Evolutionary conservation across 495 filamentous ascomycete species (phyloP).

Genomic region (Penicillium verhagenii): DNA sequence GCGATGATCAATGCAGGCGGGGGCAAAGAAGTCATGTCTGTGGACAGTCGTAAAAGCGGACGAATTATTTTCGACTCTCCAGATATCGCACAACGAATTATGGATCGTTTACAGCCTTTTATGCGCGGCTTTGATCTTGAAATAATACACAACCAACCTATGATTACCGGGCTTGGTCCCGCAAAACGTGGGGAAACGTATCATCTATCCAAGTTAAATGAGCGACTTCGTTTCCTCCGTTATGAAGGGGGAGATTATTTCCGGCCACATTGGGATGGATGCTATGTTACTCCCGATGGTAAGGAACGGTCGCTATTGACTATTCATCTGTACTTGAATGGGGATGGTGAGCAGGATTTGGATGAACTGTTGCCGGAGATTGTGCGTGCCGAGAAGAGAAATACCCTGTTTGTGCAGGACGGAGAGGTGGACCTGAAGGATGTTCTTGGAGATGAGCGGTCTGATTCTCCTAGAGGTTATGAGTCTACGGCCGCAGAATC

Average conservation of each 20-base stretch:
- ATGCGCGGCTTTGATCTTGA: slow-evolving; percentile 40
- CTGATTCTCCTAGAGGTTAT: background rate
- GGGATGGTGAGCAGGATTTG: slow-evolving; percentile 48
- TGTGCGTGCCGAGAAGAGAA: slow-evolving; percentile 15
- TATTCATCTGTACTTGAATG: slow-evolving; percentile 81
- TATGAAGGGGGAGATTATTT: slow-evolving; percentile 80
- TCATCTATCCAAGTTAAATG: slow-evolving; percentile 63
- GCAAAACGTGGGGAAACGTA: slow-evolving; percentile 48
- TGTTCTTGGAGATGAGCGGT: background rate
- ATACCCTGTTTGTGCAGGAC: slow-evolving; percentile 8
- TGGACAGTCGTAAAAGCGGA: slow-evolving; percentile 63
- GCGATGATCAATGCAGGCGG: slow-evolving; percentile 63
- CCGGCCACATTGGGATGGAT: slow-evolving; percentile 71
- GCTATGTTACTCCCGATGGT: slow-evolving; percentile 59
- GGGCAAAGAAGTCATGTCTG: slow-evolving; percentile 55
- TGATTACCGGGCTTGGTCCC: slow-evolving; percentile 48
- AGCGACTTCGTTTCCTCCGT: slow-evolving; percentile 76
- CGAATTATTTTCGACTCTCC: slow-evolving; percentile 71
- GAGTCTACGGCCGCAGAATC: background rate
- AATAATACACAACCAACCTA: slow-evolving; percentile 33
- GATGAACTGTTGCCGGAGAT: slow-evolving; percentile 28
- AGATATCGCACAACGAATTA: slow-evolving; percentile 60
- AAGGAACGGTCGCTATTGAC: slow-evolving; percentile 67
- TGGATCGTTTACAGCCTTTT: slow-evolving; percentile 55
- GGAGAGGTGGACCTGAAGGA: slow-evolving; percentile 15